Evolutionary conservation across 192 early-diverging fungal species (phyloP).

Genomic region (Podila clonocystis): DNA sequence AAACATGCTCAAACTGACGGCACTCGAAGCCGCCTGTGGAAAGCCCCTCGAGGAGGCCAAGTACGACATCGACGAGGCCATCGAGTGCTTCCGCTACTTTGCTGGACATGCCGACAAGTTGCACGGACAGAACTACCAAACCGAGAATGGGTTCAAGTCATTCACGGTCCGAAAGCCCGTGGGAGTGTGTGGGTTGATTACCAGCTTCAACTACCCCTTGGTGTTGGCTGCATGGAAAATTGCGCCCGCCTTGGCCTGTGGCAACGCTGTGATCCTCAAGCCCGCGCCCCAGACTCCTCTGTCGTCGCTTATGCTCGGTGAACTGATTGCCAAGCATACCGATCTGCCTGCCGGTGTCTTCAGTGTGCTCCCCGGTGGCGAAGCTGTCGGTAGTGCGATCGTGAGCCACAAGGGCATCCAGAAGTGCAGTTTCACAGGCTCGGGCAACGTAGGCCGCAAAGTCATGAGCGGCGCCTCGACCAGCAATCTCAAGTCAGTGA

Average conservation of each 20-base stretch:
- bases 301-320: slow-evolving; percentile 69
- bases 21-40: slow-evolving; percentile 83
- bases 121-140: slow-evolving; percentile 60
- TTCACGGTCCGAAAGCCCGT: slow-evolving; percentile 70
- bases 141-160: slow-evolving; percentile 57
- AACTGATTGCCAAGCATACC: slow-evolving; percentile 70
- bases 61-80: slow-evolving; percentile 70
- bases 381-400: slow-evolving; percentile 72
- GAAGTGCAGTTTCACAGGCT: slow-evolving; percentile 83
- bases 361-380: slow-evolving; percentile 88
- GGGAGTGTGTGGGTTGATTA: slow-evolving; percentile 81
- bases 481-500: slow-evolving; percentile 77
- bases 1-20: slow-evolving; percentile 60
- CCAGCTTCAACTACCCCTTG: slow-evolving; percentile 82
- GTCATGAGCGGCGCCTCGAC: slow-evolving; percentile 69
- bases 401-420: slow-evolving; percentile 73
- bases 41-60: slow-evolving; percentile 72
- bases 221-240: slow-evolving; percentile 85
- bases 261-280: slow-evolving; percentile 83
- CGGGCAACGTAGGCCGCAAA: slow-evolving; percentile 70
- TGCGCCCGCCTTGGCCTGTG: slow-evolving; percentile 79
- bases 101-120: slow-evolving; percentile 75
- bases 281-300: slow-evolving; percentile 77
- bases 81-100: slow-evolving; percentile 80
- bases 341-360: slow-evolving; percentile 84